Evolutionary conservation across 139 green algal genomes (phyloP), one percentile per base, ranked within the genome.

Genomic region (Volvox reticuliferus): DNA sequence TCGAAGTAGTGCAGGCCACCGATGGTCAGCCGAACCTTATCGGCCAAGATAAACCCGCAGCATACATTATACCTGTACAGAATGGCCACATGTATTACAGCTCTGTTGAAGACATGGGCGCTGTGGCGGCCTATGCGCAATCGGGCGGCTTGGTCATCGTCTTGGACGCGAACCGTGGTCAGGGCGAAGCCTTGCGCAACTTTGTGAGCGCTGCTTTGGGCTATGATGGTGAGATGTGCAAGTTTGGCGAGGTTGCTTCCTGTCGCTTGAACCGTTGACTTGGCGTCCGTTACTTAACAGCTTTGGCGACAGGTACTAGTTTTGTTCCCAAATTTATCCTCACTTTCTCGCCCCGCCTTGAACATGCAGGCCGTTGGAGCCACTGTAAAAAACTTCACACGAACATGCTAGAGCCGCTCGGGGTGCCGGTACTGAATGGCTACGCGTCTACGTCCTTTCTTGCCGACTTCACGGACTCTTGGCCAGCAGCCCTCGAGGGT

Each of bases 61-160:
- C 44, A 0, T 82, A 89, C 69, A n/a, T 89, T 16, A 71, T 88
- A 13, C 84, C 84, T 22, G 84, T 28, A 26, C 84, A 89, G 37
- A 69, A 89, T 19, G 68, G 84, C 67, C 67, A n/a, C 35, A 24
- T 22, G 6, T 68, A 67, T 32, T 88, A 88, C 36, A 69, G 35
- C 33, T 37, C 67, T 30, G 83, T 44, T n/a, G 83, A 88, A 33
- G 83, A 88, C 28, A 88, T 88, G 83, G 2, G 0, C 21, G 37
- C 69, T 20, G 13, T 89, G 3, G 37, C 84, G 5, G n/a, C 37
- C 1, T 89, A 62, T 37, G 37, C 71, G 6, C 13, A 69, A 62
- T 2, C 22, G 0, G 83, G 84, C 37, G 84, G 84, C 68, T 62
- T 89, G n/a, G 44, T 89, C 17, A 21, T 89, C 16, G 16, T 89